Base-by-base conservation (phyloP, 2,329 filamentous ascomycete species). In the Alternaria arbusti region DNA sequence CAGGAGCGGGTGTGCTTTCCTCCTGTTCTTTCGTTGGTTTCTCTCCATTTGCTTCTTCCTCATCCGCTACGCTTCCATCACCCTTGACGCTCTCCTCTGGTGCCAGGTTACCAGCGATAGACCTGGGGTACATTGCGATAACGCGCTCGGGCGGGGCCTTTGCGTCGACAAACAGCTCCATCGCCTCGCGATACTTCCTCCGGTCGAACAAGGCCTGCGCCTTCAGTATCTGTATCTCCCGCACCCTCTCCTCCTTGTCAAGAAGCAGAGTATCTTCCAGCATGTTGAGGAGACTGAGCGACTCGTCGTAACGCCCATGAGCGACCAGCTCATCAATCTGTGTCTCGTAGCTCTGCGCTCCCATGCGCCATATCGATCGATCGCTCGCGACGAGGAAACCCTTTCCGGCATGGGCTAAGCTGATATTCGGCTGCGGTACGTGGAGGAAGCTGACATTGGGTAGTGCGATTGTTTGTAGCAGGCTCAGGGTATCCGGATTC, bases 381-480 rank as follows among this genome's bases (percentile, higher is more conserved):
- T 98, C 96, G 75, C 95, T 97, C 20, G 91, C 91, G 55, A 98
- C 94, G 63, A 98, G 87, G 72, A 99, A 99, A 0, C 94, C 95
- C 78, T 99, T 99, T 4, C 93, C 96, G 1, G 94, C 94, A 81
- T 99, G 96, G 0, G 95, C 93, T n/a, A 99, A 84, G 74, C 95
- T 97, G 67, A 95, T 91, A 20, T 93, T 97, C 0, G 95, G 94
- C 54, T 96, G 94, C 0, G 94, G 93, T 25, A 98, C 96, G 78
- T 98, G 93, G 61, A 99, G 84, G 65, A 94, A 90, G 30, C 88
- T 92, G 1, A 95, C 95, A 13, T 90, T 92, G 0, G 93, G 92
- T 11, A 99, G 85, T 7, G 89, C 85, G 55, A 99, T 90, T 0
- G 89, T 93, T 81, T 99, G 96, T 17, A 99, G 84, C 15, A 97